Evolutionary conservation across 2,329 filamentous ascomycete genomes (phyloP).

Genomic region (Colletotrichum cuscutae): DNA sequence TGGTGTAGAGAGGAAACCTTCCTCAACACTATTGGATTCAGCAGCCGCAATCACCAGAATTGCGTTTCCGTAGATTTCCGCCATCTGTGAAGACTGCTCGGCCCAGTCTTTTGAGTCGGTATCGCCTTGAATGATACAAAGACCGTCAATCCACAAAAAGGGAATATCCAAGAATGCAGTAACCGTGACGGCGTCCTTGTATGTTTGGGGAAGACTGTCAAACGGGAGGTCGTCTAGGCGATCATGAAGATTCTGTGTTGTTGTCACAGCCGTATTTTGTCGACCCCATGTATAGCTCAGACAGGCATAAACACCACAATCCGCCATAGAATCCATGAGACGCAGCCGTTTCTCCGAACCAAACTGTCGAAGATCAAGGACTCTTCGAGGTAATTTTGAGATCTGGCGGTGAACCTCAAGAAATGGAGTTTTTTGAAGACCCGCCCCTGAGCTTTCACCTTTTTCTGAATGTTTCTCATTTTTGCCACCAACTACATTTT

Average conservation of each 20-base stretch:
- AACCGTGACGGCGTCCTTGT: conserved; percentile 1
- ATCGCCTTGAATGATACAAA: not conserved
- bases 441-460: not conserved
- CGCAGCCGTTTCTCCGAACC: not conserved
- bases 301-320: not conserved
- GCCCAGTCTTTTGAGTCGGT: not conserved
- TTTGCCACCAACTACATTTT: not conserved
- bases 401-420: too few species aligned
- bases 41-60: not conserved
- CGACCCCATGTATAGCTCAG: conserved; percentile 1
- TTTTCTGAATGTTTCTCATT: not conserved
- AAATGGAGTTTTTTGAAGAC: too few species aligned
- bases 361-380: not conserved
- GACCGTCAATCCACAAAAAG: not conserved
- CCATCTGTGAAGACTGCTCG: not conserved
- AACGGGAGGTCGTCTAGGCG: not conserved
- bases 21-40: not conserved
- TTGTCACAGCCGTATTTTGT: not conserved
- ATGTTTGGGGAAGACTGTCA: not conserved
- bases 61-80: not conserved
- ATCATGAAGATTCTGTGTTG: not conserved
- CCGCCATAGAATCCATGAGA: not conserved
- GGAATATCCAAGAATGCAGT: not conserved
- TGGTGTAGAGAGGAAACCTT: not conserved
- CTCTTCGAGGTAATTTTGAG: not conserved